Conservation (phyloP, 345 rosid genomes). For the Pseudoturritis turrita region DNA sequence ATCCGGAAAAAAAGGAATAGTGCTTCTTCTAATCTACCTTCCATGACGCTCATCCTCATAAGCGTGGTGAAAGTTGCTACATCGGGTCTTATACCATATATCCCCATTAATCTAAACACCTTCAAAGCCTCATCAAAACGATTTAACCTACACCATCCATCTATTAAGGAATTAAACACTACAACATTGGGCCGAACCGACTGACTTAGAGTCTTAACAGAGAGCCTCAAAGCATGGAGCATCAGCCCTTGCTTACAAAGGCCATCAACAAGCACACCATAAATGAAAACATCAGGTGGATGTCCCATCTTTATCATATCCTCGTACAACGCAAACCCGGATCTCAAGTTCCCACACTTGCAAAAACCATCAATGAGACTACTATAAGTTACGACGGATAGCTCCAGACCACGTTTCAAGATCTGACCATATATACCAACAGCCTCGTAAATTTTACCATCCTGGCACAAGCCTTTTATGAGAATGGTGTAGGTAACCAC, state of each 20-base stretch:
- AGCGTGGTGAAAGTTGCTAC: conserved; percentile 40
- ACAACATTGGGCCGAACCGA: conserved; percentile 34
- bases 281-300: conserved; percentile 35
- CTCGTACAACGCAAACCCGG: conserved; percentile 34
- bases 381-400: conserved; percentile 40
- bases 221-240: conserved; percentile 37
- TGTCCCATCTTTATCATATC: conserved; percentile 33
- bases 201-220: conserved; percentile 25
- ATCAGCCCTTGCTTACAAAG: conserved; percentile 47
- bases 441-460: conserved; percentile 37
- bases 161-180: conserved; percentile 41
- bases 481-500: conserved; percentile 42
- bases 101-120: conserved; percentile 30
- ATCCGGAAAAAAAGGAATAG: conserved; percentile 38
- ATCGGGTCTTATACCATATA: conserved; percentile 33
- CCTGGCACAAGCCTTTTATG: conserved; percentile 43
- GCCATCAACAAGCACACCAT: conserved; percentile 39
- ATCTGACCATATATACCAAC: conserved; percentile 44
- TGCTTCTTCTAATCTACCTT: conserved; percentile 32
- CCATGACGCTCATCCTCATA: conserved; percentile 11
- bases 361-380: conserved; percentile 49
- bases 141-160: conserved; percentile 42
- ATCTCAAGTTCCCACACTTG: conserved; percentile 40
- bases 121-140: conserved; percentile 26
- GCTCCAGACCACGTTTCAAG: conserved; percentile 37